Percentiles rank a stretch among this genome's conserved stretches.
Evolutionary conservation across 208 protist species (phyloP).

Genomic region (Crithidia sp.): DNA sequence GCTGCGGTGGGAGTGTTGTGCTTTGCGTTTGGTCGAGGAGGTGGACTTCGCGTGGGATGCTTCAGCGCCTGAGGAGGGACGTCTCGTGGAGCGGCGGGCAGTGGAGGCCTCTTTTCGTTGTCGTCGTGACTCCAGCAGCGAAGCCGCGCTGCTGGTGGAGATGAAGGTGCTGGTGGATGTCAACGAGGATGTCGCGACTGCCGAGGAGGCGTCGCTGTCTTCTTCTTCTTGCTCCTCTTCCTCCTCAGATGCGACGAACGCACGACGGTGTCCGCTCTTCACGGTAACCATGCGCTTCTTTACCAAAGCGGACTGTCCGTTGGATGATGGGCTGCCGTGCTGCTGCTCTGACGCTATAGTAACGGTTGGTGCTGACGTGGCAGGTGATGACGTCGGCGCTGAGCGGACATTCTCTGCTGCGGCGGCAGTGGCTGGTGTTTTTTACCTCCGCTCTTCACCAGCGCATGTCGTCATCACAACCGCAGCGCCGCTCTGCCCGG

Average conservation of each 20-base stretch:
- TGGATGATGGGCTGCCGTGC: too few species aligned
- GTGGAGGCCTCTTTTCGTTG: not conserved
- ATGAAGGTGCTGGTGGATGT: conserved; percentile 17
- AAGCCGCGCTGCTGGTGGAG: conserved; percentile 4
- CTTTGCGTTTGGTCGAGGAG: too few species aligned
- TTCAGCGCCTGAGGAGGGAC: too few species aligned
- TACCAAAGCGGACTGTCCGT: too few species aligned
- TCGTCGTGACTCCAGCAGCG: not conserved
- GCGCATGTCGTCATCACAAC: not conserved
- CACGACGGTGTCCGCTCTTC: too few species aligned
- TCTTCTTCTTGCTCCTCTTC: not conserved
- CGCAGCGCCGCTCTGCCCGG: not conserved
- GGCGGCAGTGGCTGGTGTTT: not conserved
- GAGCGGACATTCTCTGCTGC: too few species aligned
- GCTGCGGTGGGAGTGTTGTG: too few species aligned
- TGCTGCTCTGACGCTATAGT: too few species aligned
- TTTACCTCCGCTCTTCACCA: not conserved
- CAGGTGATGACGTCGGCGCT: too few species aligned
- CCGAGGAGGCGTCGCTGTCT: not conserved
- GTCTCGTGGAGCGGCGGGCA: not conserved
- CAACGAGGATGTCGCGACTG: not conserved
- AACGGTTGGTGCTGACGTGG: too few species aligned
- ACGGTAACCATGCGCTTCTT: too few species aligned
- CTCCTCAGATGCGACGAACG: not conserved
- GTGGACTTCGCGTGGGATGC: too few species aligned